Evolutionary conservation across 2,329 filamentous ascomycete genomes (phyloP), one percentile per base, ranked within the genome.

Genomic region (Cephalotrichum gorgonifer): DNA sequence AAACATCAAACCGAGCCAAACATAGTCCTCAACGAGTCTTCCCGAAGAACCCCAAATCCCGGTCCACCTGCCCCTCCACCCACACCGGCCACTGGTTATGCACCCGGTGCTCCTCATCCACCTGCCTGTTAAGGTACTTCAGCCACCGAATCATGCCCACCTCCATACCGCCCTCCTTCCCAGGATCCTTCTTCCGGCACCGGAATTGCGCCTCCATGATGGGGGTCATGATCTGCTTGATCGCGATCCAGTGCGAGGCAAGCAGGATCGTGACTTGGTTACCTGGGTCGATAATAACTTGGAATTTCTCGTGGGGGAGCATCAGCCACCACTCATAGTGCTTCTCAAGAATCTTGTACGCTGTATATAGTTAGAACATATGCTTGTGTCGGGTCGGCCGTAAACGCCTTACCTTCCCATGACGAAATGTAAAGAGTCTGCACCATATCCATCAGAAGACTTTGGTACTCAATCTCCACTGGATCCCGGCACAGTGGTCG

Each of bases 291-390:
- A 78, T 66, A 47, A 79, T 59, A 44, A 64, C 62, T 53, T 73
- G 69, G 58, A 79, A 79, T 43, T 68, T 62, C 28, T 66, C 64
- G 54, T 79, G 75, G 7, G 74, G 70, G 8, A 79, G 65, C 58
- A 74, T 66, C 67, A 78, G 78, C 75, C 75, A 79, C 76, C 75
- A 79, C 3, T 58, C 66, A 57, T 76, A 78, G 54, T 76, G 73
- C 47, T 65, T 62, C 41, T 64, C 65, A 46, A 78, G 66, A 14
- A 69, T 62, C 52, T 70, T 63, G 56, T 77, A 78, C 14, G 74
- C 75, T 75, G 49, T 14, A 20, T 26, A 26, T 8, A 2, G 26
- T 23, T 8, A 25, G 44, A 6, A 23, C 6, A 38, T 41, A 20
- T 26, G 15, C 12, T 7, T 42, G 43, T 41, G 31, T 44, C 30